Conservation (phyloP, 2,329 filamentous ascomycete species). For the Alternaria burnsii region DNA sequence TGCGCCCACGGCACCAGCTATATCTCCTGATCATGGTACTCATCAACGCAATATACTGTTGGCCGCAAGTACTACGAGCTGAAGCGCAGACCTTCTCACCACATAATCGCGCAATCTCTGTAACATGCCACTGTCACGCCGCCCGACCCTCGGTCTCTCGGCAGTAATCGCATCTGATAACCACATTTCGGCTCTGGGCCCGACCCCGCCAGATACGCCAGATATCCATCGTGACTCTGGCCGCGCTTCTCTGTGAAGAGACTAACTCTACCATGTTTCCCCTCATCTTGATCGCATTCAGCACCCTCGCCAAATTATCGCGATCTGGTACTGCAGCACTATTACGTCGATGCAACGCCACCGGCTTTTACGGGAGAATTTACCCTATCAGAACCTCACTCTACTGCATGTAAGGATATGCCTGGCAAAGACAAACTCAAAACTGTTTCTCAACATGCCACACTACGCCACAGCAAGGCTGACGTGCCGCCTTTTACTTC, state of each 20-base stretch:
- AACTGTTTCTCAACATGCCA: not conserved
- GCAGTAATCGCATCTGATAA: constrained; percentile 23
- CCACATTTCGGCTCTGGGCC: not conserved
- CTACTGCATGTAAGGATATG: not conserved
- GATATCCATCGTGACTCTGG: not conserved
- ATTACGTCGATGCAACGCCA: constrained; percentile 17
- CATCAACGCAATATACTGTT: not conserved
- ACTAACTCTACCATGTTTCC: constrained; percentile 1
- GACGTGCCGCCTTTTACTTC: not conserved
- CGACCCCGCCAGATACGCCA: not conserved
- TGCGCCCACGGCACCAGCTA: not conserved
- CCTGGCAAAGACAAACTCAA: not conserved
- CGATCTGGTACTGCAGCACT: not conserved
- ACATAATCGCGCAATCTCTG: constrained; percentile 10
- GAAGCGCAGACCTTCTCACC: constrained; percentile 9
- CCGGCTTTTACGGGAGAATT: not conserved
- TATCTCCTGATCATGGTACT: constrained; percentile 9
- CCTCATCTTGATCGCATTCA: constrained; percentile 5
- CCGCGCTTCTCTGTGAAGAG: not conserved
- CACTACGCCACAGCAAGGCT: not conserved
- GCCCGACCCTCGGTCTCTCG: constrained; percentile 10
- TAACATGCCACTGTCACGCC: constrained; percentile 6
- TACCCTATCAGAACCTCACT: not conserved
- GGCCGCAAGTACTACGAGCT: not conserved
- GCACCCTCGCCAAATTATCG: not conserved